Conservation (phyloP, 192 early-diverging fungal genomes). For the Pecoramyces ruminantium region DNA sequence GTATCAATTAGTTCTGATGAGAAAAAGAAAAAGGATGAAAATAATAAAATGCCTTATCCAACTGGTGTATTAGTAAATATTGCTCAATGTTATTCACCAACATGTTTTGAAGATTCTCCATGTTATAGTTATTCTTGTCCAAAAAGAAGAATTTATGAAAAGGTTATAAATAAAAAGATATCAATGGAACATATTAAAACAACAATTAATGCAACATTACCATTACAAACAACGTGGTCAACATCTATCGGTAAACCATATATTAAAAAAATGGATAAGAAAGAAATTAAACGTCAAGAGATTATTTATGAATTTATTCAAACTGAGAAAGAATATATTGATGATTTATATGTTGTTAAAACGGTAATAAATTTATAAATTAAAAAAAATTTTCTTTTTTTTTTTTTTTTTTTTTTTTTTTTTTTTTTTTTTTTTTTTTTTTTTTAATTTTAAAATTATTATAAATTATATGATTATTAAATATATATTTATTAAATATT, state of each 20-base stretch:
- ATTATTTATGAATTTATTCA: slow-evolving; percentile 82
- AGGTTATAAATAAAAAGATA: not conserved
- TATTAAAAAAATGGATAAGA: slow-evolving; percentile 23
- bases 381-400: not conserved
- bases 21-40: not conserved
- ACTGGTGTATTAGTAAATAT: slow-evolving; percentile 81
- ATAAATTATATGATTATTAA: too few species aligned
- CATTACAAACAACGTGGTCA: not conserved
- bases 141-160: slow-evolving; percentile 21
- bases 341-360: slow-evolving; percentile 63
- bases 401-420: not conserved
- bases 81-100: slow-evolving; percentile 86
- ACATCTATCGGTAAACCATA: not conserved
- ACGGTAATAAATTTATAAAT: slow-evolving; percentile 20
- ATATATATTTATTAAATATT: too few species aligned
- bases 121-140: slow-evolving; percentile 88
- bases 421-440: too few species aligned
- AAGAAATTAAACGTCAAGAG: slow-evolving; percentile 81
- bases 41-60: slow-evolving; percentile 12
- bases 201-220: not conserved
- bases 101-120: slow-evolving; percentile 57
- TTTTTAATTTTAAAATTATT: too few species aligned
- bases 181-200: not conserved
- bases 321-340: slow-evolving; percentile 81
- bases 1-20: too few species aligned